These are phyloP conservation scores for Phtheirospermum japonicum DNA, from an alignment of 257 asterid species.

Conservation along the genomic window DNA sequence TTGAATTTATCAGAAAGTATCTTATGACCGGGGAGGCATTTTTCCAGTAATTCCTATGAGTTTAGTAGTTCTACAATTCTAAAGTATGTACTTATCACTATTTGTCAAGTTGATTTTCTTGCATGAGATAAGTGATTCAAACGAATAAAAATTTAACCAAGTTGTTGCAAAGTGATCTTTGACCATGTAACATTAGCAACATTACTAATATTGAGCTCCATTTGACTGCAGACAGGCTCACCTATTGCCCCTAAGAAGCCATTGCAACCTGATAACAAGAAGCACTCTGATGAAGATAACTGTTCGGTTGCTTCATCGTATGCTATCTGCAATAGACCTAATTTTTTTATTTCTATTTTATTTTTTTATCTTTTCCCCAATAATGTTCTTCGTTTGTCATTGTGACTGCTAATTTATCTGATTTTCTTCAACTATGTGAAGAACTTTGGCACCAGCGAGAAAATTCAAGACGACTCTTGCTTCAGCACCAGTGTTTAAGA, in stretches of 20 bases:
- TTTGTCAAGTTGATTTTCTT: too few species aligned
- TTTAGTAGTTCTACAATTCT: too few species aligned
- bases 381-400: not conserved
- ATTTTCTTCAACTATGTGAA: slow-evolving; percentile 39
- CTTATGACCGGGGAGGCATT: too few species aligned
- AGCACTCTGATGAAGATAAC: slow-evolving; percentile 69
- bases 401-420: slow-evolving; percentile 15
- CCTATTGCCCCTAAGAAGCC: slow-evolving; percentile 55
- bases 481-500: slow-evolving; percentile 65
- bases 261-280: slow-evolving; percentile 65
- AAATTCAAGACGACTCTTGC: slow-evolving; percentile 54
- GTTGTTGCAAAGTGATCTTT: too few species aligned
- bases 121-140: too few species aligned
- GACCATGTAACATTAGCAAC: too few species aligned
- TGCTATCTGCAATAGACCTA: too few species aligned
- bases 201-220: slow-evolving; percentile 27
- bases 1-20: too few species aligned
- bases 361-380: slow-evolving; percentile 22
- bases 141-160: too few species aligned
- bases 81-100: too few species aligned
- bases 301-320: slow-evolving; percentile 65
- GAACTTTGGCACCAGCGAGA: slow-evolving; percentile 44
- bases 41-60: too few species aligned
- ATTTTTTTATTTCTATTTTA: too few species aligned
- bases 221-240: slow-evolving; percentile 44